Evolutionary conservation across 2,329 filamentous ascomycete genomes (phyloP).

Genomic region (Arthroderma sp.): DNA sequence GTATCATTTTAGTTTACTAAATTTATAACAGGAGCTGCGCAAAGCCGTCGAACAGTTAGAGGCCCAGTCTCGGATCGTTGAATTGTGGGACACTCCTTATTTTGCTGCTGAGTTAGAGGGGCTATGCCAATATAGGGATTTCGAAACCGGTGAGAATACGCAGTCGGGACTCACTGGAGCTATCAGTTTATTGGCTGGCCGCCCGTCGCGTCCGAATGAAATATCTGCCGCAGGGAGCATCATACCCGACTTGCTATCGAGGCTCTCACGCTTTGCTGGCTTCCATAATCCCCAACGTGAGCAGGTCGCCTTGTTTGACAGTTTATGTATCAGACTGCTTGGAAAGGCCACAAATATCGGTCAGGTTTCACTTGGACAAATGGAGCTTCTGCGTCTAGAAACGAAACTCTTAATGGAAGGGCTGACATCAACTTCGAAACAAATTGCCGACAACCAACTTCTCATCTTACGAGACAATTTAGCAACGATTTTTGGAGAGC

Average conservation of each 20-base stretch:
- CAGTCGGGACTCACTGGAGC: slow-evolving; percentile 16
- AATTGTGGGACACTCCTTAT: slow-evolving; percentile 25
- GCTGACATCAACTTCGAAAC: slow-evolving; percentile 37
- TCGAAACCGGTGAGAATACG: slow-evolving; percentile 14
- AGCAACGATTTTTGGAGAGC: slow-evolving; percentile 21
- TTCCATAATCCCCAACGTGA: slow-evolving; percentile 18
- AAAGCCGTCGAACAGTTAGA: slow-evolving; percentile 25
- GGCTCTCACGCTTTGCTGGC: slow-evolving; percentile 24
- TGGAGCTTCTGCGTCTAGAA: slow-evolving; percentile 53
- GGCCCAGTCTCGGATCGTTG: slow-evolving; percentile 18
- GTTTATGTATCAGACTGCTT: slow-evolving; percentile 41
- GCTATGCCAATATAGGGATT: slow-evolving; percentile 34
- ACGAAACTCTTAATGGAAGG: slow-evolving; percentile 48
- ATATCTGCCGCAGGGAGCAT: slow-evolving; percentile 20
- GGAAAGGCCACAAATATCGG: slow-evolving; percentile 40
- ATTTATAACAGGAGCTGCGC: slow-evolving; percentile 19
- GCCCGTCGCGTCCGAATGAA: slow-evolving; percentile 22
- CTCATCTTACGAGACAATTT: slow-evolving; percentile 38
- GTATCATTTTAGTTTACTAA: slow-evolving; percentile 8
- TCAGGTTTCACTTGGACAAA: slow-evolving; percentile 44
- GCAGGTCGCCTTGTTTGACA: slow-evolving; percentile 35
- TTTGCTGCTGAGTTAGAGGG: slow-evolving; percentile 35
- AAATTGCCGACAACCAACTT: slow-evolving; percentile 40
- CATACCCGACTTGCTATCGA: slow-evolving; percentile 25
- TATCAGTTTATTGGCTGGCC: slow-evolving; percentile 26